phyloP scores from a whole-genome alignment of 1,139 yeast genomes.

The Geotrichum carabidarum region DNA sequence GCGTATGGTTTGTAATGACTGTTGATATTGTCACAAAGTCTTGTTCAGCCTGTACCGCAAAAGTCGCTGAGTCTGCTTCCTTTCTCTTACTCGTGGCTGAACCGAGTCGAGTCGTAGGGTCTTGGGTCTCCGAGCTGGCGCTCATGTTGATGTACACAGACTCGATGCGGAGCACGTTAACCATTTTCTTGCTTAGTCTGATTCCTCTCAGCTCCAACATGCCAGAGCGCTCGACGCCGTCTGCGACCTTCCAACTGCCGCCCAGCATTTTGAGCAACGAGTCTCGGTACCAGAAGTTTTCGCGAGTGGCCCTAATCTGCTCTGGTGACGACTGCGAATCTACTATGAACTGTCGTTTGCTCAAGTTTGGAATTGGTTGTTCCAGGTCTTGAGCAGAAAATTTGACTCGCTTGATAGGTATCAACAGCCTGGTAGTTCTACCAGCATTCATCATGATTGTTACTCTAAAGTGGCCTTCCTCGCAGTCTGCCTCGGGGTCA shows the following conservation, averaged over 20 bases:
- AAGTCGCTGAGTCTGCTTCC: not conserved
- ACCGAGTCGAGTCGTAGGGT: constrained; percentile 1
- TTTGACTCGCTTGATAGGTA: constrained; percentile 61
- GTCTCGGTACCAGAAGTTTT: constrained; percentile 77
- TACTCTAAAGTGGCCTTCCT: constrained; percentile 19
- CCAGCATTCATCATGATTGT: constrained; percentile 42
- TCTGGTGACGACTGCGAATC: constrained; percentile 53
- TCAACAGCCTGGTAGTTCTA: constrained; percentile 55
- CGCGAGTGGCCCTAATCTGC: constrained; percentile 51
- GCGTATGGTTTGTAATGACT: constrained; percentile 45
- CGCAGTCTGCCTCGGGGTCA: constrained; percentile 29
- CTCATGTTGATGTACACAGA: constrained; percentile 41
- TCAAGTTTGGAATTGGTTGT: constrained; percentile 65
- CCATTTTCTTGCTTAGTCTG: constrained; percentile 48
- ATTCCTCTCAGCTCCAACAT: constrained; percentile 60
- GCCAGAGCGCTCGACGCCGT: constrained; percentile 45
- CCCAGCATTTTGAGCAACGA: constrained; percentile 51
- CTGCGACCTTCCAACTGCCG: constrained; percentile 57
- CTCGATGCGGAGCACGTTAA: constrained; percentile 45
- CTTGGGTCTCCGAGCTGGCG: constrained; percentile 25
- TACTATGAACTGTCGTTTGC: constrained; percentile 67
- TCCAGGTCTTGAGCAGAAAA: constrained; percentile 44
- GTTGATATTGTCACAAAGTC: constrained; percentile 49
- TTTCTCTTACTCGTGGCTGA: not conserved
- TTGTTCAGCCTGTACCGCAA: constrained; percentile 32